Conservation (phyloP, 768 basidiomycete species). For the Daedaleopsis sinensis region DNA sequence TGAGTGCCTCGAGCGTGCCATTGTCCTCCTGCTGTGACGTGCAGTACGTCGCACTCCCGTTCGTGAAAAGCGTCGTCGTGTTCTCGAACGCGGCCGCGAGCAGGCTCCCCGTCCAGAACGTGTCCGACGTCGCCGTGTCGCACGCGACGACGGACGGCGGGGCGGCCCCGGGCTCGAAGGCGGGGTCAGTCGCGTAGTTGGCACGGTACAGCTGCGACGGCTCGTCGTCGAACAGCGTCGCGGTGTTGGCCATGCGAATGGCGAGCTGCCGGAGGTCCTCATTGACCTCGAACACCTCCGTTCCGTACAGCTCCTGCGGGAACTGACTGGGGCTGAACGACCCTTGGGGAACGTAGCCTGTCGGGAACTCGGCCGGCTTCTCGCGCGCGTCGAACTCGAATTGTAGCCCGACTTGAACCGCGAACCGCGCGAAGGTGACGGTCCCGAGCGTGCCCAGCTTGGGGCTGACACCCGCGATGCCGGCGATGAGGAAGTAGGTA, state of each 20-base stretch:
- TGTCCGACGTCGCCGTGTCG: conserved; percentile 42
- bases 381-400: conserved; percentile 49
- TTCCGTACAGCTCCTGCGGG: conserved; percentile 40
- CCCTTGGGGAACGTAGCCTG: conserved; percentile 41
- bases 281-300: conserved; percentile 49
- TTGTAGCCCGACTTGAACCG: conserved; percentile 41
- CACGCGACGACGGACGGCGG: conserved; percentile 36
- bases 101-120: conserved; percentile 39
- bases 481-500: conserved; percentile 47
- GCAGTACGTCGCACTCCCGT: conserved; percentile 35
- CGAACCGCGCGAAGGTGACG: conserved; percentile 42
- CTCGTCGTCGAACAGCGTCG: conserved; percentile 38
- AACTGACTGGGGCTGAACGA: conserved; percentile 30
- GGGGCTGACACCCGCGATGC: conserved; percentile 45
- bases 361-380: conserved; percentile 38
- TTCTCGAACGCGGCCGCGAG: conserved; percentile 42
- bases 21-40: conserved; percentile 45
- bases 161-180: conserved; percentile 34
- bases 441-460: conserved; percentile 38
- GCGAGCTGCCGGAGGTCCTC: conserved; percentile 40
- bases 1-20: conserved; percentile 40
- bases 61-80: conserved; percentile 39
- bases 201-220: conserved; percentile 35
- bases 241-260: conserved; percentile 30
- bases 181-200: conserved; percentile 27